Evolutionary conservation across 176 grass and related monocot species (phyloP), one percentile per base, ranked within the genome.

Genomic region (Carex parvula): DNA sequence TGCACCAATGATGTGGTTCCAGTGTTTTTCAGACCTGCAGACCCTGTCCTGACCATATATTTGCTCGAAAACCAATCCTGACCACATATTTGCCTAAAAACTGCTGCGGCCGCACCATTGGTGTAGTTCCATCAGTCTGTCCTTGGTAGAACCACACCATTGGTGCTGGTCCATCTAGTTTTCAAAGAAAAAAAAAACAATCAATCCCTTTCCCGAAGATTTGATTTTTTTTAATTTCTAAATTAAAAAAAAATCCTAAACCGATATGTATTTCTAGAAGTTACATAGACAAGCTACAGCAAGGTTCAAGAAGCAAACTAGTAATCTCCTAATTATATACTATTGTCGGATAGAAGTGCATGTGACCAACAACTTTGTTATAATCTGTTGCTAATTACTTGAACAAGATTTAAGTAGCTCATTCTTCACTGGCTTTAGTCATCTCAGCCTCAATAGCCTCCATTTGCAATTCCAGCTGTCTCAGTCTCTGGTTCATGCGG

Each of bases 381-480:
- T 69, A 69, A 69, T 69, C 32, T 69, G 35, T 9, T 54, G 6
- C 48, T 30, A 69, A 56, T 14, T 77, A 77, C 35, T 70, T 32
- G 48, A 32, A 54, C 46, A 17, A 55, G 11, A 16, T 29, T 17
- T 30, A 59, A 18, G 57, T 56, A 15, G 56, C 24, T 73, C n/a
- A 73, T 73, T 77, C 81, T 9, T 74, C 29, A 64, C 62, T 88
- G 79, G 91, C 91, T 32, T 88, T 94, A 29, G 84, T 88, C 22
- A 93, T 64, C 87, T 97, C 94, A 15, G 89, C 88, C 91, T 97
- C 94, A 24, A 97, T 84, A 44, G 78, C 87, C 82, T 97, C 91
- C 94, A 97, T 97, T 85, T 94, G 94, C 84, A 86, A 75, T 84
- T 97, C 94, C 88, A 97, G 82, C 79, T 88, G 33, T 81, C 84